These are phyloP conservation scores for Pseudocercospora crystallina DNA, from an alignment of 2,329 filamentous ascomycete species.

Conservation along the genomic window DNA sequence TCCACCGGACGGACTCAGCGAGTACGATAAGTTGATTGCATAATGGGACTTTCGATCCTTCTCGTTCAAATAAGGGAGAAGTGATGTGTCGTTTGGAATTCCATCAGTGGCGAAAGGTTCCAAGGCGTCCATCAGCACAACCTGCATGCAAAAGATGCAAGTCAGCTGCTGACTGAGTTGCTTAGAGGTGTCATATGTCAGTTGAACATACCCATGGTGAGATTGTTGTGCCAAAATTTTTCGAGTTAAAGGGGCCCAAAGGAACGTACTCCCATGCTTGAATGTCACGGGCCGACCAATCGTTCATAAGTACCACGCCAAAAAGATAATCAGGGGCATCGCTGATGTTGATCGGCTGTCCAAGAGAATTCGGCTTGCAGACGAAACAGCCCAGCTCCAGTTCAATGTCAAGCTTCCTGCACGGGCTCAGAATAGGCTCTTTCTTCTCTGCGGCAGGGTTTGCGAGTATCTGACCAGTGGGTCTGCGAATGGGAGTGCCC, in stretches of 20 bases:
- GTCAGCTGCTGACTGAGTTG: too few relatives aligned
- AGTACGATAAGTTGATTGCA: conserved; percentile 68
- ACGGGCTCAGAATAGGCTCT: conserved; percentile 62
- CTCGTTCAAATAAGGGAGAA: conserved; percentile 66
- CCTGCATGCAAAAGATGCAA: too few relatives aligned
- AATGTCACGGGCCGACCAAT: conserved; percentile 82
- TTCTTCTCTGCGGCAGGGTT: conserved; percentile 63
- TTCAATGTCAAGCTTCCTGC: conserved; percentile 72
- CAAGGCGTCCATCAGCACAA: conserved; percentile 73
- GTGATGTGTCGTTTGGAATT: conserved; percentile 54
- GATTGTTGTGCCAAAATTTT: conserved; percentile 79
- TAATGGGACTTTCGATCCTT: conserved; percentile 60
- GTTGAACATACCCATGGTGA: conserved; percentile 61
- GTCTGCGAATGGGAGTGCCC: conserved; percentile 70
- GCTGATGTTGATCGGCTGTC: conserved; percentile 61
- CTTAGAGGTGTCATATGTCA: too few relatives aligned
- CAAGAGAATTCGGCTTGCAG: conserved; percentile 63
- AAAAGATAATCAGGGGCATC: conserved; percentile 72
- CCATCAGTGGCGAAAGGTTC: conserved; percentile 65
- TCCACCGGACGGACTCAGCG: conserved; percentile 53
- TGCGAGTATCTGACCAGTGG: conserved; percentile 70
- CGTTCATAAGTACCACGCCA: conserved; percentile 79
- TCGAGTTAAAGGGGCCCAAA: conserved; percentile 73
- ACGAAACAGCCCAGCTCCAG: conserved; percentile 78
- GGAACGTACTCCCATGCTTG: conserved; percentile 84